Percentiles rank a stretch among this genome's conserved stretches.
Evolutionary conservation across 2,329 filamentous ascomycete species (phyloP).

Genomic region (Phialophora macrospora): DNA sequence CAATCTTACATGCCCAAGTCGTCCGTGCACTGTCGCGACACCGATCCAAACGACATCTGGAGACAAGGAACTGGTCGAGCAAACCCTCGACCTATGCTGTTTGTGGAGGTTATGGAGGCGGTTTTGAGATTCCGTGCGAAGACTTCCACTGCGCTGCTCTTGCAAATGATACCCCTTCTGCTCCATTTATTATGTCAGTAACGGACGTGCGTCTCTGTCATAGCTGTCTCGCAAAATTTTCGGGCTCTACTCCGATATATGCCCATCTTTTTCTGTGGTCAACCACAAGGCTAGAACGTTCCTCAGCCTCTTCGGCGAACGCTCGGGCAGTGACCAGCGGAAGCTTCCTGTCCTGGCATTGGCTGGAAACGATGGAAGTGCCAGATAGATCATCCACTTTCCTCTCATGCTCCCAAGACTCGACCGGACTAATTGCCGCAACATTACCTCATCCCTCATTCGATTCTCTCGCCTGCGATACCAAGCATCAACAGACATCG

Average conservation of each 20-base stretch:
- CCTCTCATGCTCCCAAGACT: not conserved
- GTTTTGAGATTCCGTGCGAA: not conserved
- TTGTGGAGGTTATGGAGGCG: not conserved
- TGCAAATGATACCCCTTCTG: not conserved
- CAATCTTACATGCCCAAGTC: too few relatives aligned
- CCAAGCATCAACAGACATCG: not conserved
- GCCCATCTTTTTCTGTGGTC: not conserved
- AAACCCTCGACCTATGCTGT: not conserved
- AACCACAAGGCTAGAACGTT: not conserved
- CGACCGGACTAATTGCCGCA: slow-evolving; percentile 3
- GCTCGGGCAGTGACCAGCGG: not conserved
- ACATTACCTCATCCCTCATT: not conserved
- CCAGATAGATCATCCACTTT: not conserved
- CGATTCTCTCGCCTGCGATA: slow-evolving; percentile 3
- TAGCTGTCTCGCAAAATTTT: not conserved
- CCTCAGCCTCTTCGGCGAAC: slow-evolving; percentile 7
- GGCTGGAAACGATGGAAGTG: not conserved
- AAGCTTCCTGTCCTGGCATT: not conserved
- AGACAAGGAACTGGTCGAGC: not conserved
- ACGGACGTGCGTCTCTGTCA: not conserved
- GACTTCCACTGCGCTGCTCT: not conserved
- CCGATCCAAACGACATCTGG: not conserved
- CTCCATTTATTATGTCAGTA: not conserved
- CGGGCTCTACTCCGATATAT: slow-evolving; percentile 1
- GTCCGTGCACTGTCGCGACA: too few relatives aligned